Conservation (phyloP, 1,139 yeast species). For the Debaryomycetaceae sp. region DNA sequence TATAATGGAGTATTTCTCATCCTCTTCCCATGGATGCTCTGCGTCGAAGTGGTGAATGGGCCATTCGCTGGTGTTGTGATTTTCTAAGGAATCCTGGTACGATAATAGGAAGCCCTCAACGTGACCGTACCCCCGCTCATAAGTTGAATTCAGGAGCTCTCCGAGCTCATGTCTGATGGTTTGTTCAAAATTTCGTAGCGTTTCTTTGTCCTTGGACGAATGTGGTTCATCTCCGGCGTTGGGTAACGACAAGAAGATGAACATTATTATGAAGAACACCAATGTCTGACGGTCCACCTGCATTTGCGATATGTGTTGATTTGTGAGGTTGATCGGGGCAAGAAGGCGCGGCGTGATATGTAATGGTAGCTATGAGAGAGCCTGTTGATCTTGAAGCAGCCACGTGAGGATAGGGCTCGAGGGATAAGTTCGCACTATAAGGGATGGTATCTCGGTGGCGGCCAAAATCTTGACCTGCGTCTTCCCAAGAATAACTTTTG, state of each 20-base stretch:
- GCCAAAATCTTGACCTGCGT: too few relatives aligned
- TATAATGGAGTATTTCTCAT: slow-evolving; percentile 51
- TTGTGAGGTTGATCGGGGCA: too few relatives aligned
- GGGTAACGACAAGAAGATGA: slow-evolving; percentile 31
- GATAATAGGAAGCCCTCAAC: slow-evolving; percentile 68
- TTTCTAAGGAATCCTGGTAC: slow-evolving; percentile 49
- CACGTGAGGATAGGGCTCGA: too few relatives aligned
- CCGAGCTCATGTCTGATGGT: slow-evolving; percentile 27
- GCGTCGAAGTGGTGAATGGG: slow-evolving; percentile 46
- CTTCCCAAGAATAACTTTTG: too few relatives aligned
- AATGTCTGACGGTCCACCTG: slow-evolving; percentile 38
- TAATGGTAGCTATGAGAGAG: too few relatives aligned
- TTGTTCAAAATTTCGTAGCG: slow-evolving; percentile 25
- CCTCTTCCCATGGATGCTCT: slow-evolving; percentile 47
- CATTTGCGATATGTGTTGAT: too few relatives aligned
- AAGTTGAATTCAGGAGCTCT: slow-evolving; percentile 35
- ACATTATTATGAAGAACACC: slow-evolving; percentile 33
- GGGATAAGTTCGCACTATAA: too few relatives aligned
- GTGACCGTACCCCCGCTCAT: slow-evolving; percentile 58
- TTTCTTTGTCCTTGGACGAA: slow-evolving; percentile 23
- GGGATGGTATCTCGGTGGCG: too few relatives aligned
- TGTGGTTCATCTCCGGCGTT: slow-evolving; percentile 28
- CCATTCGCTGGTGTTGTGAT: slow-evolving; percentile 47
- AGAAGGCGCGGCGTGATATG: too few relatives aligned
- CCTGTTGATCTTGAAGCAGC: too few relatives aligned